Evolutionary conservation across 2,329 filamentous ascomycete genomes (phyloP).

Genomic region (Rutstroemia sp.): DNA sequence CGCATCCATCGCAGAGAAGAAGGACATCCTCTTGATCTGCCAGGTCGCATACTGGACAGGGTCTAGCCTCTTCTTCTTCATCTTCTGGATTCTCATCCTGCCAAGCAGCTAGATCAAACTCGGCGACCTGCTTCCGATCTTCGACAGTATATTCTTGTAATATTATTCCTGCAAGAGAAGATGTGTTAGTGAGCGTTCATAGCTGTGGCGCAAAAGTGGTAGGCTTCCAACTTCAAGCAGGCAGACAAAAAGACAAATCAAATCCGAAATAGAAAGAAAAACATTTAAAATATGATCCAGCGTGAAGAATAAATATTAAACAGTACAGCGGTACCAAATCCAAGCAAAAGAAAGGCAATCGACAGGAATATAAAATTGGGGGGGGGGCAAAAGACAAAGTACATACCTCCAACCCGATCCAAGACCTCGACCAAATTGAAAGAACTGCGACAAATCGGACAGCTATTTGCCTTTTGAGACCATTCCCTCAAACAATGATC

Average conservation of each 20-base stretch:
- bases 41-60: slow-evolving; percentile 78
- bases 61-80: slow-evolving; percentile 58
- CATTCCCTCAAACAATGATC: slow-evolving; percentile 88
- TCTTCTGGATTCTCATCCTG: slow-evolving; percentile 64
- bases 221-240: not conserved
- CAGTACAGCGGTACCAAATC: not conserved
- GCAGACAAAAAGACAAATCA: no score
- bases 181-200: slow-evolving; percentile 11
- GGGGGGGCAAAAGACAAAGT: slow-evolving; percentile 5
- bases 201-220: not conserved
- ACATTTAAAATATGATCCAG: no score
- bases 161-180: slow-evolving; percentile 39
- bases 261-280: no score
- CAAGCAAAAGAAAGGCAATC: not conserved
- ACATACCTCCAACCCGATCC: slow-evolving; percentile 70
- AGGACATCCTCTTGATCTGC: slow-evolving; percentile 77
- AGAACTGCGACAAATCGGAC: slow-evolving; percentile 86
- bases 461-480: slow-evolving; percentile 96
- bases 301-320: not conserved
- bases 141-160: slow-evolving; percentile 59
- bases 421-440: slow-evolving; percentile 89
- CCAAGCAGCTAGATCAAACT: slow-evolving; percentile 73
- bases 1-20: slow-evolving; percentile 86
- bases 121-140: slow-evolving; percentile 82
- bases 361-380: not conserved